Evolutionary conservation across 169 alveolate genomes (phyloP), one percentile per base, ranked within the genome.

Genomic region (Cytauxzoon felis): DNA sequence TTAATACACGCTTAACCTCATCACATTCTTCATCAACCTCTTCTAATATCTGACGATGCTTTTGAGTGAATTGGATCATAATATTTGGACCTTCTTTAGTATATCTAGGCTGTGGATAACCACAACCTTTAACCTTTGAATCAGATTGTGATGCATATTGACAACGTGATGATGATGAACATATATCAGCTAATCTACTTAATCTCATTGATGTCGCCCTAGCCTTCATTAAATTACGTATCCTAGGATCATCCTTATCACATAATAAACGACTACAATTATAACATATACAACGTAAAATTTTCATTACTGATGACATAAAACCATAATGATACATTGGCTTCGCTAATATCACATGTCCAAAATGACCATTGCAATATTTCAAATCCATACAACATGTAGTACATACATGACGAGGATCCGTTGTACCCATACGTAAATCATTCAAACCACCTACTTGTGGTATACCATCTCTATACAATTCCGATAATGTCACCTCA

Each of bases 321-420:
- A 94, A 95, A 8, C 99, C 97, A 23, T 91, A 90, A 69, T 96
- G 98, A 78, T 88, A 97, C 87, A 96, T 96, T 6, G 98, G 98
- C 63, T 87, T 93, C 9, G 95, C 98, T 18, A 97, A 86, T 43
- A 91, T 94, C 48, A 97, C 93, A 82, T 95, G 98, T 23, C 99
- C 99, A 80, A 97, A 96, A 70, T 97, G 99, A 16, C 99, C 99
- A 3, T 99, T 98, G 71, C 99, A 97, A 56, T 95, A 92, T 69
- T 90, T 90, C 68, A 93, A 90, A 75, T 93, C 89, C 93, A 97
- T 95, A 52, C 82, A 87, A 78, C 99, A 97, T 18, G 98, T 95
- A 53, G 86, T 84, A 72, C 99, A 97, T 41, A 70, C 78, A 24
- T 88, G 75, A 42, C 90, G 92, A 36, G 93, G 90, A 67, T 96